These are phyloP conservation scores for Hymenoscyphus occultus DNA, from an alignment of 2,329 filamentous ascomycete genomes.

Conservation along the genomic window DNA sequence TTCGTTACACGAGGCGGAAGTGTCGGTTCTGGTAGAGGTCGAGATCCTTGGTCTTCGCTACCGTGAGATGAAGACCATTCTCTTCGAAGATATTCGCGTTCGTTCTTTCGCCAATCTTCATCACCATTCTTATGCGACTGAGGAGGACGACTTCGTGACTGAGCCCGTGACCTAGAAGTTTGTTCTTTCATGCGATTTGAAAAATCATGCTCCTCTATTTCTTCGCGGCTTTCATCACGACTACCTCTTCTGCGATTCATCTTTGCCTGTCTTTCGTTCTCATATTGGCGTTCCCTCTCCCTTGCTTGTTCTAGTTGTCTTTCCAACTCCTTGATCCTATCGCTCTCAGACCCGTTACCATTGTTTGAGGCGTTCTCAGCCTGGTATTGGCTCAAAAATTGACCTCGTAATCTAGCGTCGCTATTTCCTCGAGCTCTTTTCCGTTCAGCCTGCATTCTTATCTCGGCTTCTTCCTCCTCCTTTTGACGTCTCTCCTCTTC, in stretches of 20 bases:
- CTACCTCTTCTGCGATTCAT: constrained; percentile 17
- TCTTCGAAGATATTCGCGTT: constrained; percentile 51
- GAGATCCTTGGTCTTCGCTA: constrained; percentile 17
- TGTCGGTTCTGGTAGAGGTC: constrained; percentile 35
- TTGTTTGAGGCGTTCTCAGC: constrained; percentile 55
- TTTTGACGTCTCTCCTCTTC: constrained; percentile 68
- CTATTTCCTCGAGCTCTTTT: constrained; percentile 55
- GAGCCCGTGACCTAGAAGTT: constrained; percentile 24
- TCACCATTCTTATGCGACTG: constrained; percentile 35
- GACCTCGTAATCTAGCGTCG: constrained; percentile 71
- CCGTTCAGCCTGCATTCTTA: constrained; percentile 64
- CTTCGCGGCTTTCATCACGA: constrained; percentile 29
- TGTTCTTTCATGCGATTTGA: constrained; percentile 31
- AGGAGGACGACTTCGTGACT: constrained; percentile 31
- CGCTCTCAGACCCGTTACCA: constrained; percentile 49
- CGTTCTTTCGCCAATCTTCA: constrained; percentile 49
- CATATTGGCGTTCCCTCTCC: constrained; percentile 63
- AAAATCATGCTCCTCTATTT: constrained; percentile 33
- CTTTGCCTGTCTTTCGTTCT: constrained; percentile 56
- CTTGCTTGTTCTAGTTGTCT: constrained; percentile 65
- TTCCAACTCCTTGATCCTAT: constrained; percentile 78
- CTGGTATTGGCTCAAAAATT: constrained; percentile 84
- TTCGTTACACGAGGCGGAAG: constrained; percentile 30
- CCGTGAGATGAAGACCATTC: constrained; percentile 36
- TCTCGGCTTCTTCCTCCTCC: constrained; percentile 73